These are phyloP conservation scores for Candida silvicultrix DNA, from an alignment of 805 yeast genomes.

Conservation along the genomic window DNA sequence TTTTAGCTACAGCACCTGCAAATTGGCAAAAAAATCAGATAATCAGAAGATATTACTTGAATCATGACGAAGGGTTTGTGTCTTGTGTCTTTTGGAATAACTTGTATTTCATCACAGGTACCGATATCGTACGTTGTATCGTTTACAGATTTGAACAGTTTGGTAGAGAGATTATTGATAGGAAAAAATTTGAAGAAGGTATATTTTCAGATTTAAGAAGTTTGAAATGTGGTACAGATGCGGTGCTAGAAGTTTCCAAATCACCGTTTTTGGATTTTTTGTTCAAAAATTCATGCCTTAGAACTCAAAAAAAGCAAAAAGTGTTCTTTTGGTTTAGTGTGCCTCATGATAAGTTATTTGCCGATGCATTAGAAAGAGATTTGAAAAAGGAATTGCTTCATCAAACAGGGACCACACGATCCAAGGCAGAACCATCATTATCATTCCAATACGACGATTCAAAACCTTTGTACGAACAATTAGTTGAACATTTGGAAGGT, in stretches of 20 bases:
- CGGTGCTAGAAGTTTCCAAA: slow-evolving; percentile 81
- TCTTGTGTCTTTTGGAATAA: slow-evolving; percentile 91
- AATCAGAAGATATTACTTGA: slow-evolving; percentile 76
- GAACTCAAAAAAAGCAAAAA: slow-evolving; percentile 95
- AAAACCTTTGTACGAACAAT: slow-evolving; percentile 46
- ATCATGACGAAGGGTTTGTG: slow-evolving; percentile 88
- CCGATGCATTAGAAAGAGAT: slow-evolving; percentile 92
- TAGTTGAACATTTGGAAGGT: slow-evolving; percentile 33
- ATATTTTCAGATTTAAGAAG: slow-evolving; percentile 86
- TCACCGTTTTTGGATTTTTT: slow-evolving; percentile 79
- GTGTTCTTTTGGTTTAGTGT: slow-evolving; percentile 97
- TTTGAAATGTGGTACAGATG: slow-evolving; percentile 80
- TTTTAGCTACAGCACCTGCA: slow-evolving; percentile 90
- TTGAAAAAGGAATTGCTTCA: slow-evolving; percentile 63
- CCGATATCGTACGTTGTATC: slow-evolving; percentile 90
- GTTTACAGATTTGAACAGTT: slow-evolving; percentile 84
- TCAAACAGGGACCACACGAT: slow-evolving; percentile 65
- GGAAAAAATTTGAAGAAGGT: slow-evolving; percentile 96
- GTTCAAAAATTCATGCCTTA: slow-evolving; percentile 77
- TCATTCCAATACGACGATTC: slow-evolving; percentile 63
- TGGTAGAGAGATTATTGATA: slow-evolving; percentile 77
- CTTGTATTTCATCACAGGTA: slow-evolving; percentile 86
- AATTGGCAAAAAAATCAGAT: slow-evolving; percentile 88
- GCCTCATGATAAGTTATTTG: slow-evolving; percentile 85
- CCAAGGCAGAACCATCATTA: slow-evolving; percentile 72